These are phyloP conservation scores for Durio zibethinus DNA, from an alignment of 345 rosid genomes.

Conservation along the genomic window DNA sequence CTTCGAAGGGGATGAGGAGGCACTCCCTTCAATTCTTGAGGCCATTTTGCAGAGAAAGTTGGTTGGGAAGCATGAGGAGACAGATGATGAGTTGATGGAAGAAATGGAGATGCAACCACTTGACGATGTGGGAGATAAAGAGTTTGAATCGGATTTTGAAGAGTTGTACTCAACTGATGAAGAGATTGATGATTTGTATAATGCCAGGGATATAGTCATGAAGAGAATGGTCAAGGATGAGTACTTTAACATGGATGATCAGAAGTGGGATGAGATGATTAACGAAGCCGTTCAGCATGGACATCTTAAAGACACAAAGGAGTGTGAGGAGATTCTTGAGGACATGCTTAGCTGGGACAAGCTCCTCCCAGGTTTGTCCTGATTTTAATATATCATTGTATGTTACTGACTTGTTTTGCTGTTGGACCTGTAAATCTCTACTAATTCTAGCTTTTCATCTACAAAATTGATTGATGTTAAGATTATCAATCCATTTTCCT, in stretches of 20 bases:
- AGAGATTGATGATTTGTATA: conserved; percentile 70
- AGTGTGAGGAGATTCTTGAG: conserved; percentile 79
- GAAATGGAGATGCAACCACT: conserved; percentile 43
- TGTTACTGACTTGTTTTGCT: background rate
- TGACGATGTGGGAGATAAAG: conserved; percentile 53
- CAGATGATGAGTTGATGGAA: conserved; percentile 68
- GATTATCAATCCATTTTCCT: background rate
- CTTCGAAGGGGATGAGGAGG: conserved; percentile 74
- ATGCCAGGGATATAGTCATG: conserved; percentile 45
- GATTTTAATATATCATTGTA: background rate
- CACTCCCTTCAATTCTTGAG: conserved; percentile 60
- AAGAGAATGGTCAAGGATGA: conserved; percentile 59
- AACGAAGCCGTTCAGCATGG: conserved; percentile 61
- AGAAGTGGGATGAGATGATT: conserved; percentile 84
- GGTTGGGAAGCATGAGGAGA: conserved; percentile 55
- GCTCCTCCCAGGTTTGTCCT: conserved; percentile 71
- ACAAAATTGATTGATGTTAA: background rate
- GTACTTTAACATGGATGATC: conserved; percentile 70
- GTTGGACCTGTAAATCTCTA: background rate
- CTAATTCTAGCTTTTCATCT: background rate
- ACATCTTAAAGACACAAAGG: conserved; percentile 59
- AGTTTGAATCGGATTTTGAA: conserved; percentile 78
- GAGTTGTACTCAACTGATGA: conserved; percentile 58
- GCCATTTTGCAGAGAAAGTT: conserved; percentile 60
- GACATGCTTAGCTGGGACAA: conserved; percentile 92